Evolutionary conservation across 2,329 filamentous ascomycete species (phyloP), one percentile per base, ranked within the genome.

Genomic region (Cladophialophora carrionii): DNA sequence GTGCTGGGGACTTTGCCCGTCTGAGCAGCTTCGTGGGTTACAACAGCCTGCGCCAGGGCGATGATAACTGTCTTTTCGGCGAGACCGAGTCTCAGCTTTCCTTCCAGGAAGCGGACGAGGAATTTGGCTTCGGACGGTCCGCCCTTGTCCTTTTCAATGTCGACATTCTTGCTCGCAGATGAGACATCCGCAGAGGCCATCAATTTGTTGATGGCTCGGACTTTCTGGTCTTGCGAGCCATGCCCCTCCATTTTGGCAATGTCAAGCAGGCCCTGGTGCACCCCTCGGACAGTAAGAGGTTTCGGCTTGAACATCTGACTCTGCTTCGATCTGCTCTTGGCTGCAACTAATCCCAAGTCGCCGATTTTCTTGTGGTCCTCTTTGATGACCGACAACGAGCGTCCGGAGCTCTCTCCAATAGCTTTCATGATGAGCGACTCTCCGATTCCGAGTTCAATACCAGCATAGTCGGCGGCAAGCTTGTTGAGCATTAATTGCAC

Each of bases 381-480:
- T 79, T 97, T 98, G 82, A 99, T 96, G 59, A 96, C 88, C 43
- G 89, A 85, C 54, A 97, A 79, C 73, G 88, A 96, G 66, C 95
- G 88, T 9, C 95, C 95, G 0, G 95, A 99, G 32, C 89, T 90
- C 79, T 98, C 94, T 10, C 94, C 94, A 73, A 99, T 96, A 4
- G 95, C 91, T 77, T 98, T 99, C 93, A 98, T 98, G 73, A 99
- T 97, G 31, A 99, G 79, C 0, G 94, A 98, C 78, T 99, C 95
- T 63, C 95, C 95, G 72, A 99, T 99, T n/a, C 95, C 95, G 32
- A 99, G 84, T 78, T 99, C 95, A 68, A 99, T 93, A 22, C 95
- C 95, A 51, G 93, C 90, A 76, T 97, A 99, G 74, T 99, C 95
- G 2, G 95, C 94, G 2, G 95, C 95, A 29, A 99, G 86, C 77